These are phyloP conservation scores for Trichophyton simii DNA, from an alignment of 2,329 filamentous ascomycete species.

Conservation along the genomic window DNA sequence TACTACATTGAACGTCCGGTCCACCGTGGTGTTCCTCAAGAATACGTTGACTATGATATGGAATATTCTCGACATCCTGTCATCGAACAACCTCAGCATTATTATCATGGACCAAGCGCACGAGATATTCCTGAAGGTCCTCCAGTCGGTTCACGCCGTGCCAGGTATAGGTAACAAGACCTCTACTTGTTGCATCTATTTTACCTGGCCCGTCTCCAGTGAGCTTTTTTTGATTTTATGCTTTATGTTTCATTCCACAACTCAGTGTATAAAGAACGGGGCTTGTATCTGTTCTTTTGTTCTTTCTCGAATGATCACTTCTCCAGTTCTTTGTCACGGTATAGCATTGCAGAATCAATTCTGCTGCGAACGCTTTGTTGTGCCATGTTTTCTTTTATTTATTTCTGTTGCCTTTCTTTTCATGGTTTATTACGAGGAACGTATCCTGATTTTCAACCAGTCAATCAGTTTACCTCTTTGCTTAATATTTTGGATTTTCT, in stretches of 20 bases:
- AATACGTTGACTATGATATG: conserved; percentile 15
- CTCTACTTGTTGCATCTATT: neutral
- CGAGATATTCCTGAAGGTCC: conserved; percentile 8
- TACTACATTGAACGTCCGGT: conserved; percentile 19
- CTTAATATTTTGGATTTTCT: neutral
- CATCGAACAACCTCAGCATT: conserved; percentile 13
- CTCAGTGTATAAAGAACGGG: neutral
- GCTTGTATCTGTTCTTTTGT: neutral
- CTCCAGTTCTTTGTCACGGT: neutral
- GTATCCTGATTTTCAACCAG: neutral
- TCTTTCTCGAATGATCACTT: neutral
- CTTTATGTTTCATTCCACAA: neutral
- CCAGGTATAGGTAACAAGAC: conserved; percentile 13
- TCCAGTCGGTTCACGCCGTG: conserved; percentile 8
- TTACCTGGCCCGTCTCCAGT: neutral
- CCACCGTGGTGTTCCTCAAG: conserved; percentile 12
- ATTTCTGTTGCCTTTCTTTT: too few relatives aligned
- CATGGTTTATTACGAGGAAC: neutral
- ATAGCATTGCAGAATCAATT: neutral
- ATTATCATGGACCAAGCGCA: conserved; percentile 10
- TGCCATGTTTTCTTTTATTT: neutral
- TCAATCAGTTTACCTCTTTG: neutral
- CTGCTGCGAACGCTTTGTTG: neutral
- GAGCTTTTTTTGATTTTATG: neutral
- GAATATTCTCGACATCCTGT: conserved; percentile 13